phyloP scores from a whole-genome alignment of 1,284 basidiomycete species.

The Pterulicium gracile region DNA sequence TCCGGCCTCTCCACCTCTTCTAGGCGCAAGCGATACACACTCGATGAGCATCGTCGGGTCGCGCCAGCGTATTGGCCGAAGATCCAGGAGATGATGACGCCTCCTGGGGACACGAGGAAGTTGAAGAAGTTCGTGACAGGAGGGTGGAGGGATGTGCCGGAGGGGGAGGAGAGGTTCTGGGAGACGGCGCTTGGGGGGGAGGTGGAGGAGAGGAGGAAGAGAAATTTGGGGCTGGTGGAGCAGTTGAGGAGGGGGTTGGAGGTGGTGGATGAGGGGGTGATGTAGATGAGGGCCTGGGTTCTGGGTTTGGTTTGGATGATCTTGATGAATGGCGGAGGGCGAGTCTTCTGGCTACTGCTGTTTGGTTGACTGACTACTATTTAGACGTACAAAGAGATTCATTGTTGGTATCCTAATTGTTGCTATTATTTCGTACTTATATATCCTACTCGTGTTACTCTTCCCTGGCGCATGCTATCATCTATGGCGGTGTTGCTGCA shows the following conservation, averaged over 20 bases:
- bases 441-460: too few relatives aligned
- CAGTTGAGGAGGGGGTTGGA: not conserved
- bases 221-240: not conserved
- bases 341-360: too few relatives aligned
- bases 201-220: not conserved
- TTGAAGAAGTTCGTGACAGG: slow-evolving; percentile 2
- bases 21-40: not conserved
- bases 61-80: not conserved
- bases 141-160: slow-evolving; percentile 3
- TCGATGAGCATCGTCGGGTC: not conserved
- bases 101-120: not conserved
- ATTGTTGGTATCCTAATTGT: too few relatives aligned
- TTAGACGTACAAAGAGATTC: too few relatives aligned
- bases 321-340: too few relatives aligned
- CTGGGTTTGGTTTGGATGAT: too few relatives aligned
- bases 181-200: not conserved
- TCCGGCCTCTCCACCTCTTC: not conserved
- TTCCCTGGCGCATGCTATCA: too few relatives aligned
- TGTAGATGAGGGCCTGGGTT: too few relatives aligned
- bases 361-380: too few relatives aligned
- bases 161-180: not conserved
- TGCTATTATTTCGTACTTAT: too few relatives aligned
- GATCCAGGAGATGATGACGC: not conserved
- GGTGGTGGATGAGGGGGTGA: not conserved
- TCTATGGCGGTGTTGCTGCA: too few relatives aligned